These are phyloP conservation scores for Geotrichum histeridarum DNA, from an alignment of 1,139 yeast genomes.

Conservation along the genomic window DNA sequence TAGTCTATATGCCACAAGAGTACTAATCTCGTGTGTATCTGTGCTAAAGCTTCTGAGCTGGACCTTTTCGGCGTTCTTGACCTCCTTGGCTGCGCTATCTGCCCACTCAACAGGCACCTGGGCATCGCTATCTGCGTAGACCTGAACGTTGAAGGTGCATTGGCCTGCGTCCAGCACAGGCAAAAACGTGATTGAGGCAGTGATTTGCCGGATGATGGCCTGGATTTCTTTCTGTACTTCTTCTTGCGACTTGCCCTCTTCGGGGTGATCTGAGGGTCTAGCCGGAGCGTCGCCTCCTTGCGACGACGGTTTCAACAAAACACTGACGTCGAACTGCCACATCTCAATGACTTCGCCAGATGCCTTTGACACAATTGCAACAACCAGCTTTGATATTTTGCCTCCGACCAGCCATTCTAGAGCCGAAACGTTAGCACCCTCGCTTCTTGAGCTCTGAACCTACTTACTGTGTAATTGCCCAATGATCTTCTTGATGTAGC, in stretches of 20 bases:
- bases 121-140: conserved; percentile 70
- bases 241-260: conserved; percentile 40
- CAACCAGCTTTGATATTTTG: conserved; percentile 60
- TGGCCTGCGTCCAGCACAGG: conserved; percentile 61
- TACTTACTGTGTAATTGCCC: conserved; percentile 57
- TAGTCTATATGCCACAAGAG: conserved; percentile 65
- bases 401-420: conserved; percentile 69
- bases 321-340: conserved; percentile 76
- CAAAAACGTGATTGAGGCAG: conserved; percentile 79
- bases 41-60: conserved; percentile 68
- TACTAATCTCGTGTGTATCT: conserved; percentile 63
- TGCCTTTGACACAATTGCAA: conserved; percentile 65
- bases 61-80: conserved; percentile 60
- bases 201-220: conserved; percentile 80
- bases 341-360: conserved; percentile 68
- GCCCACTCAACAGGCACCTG: conserved; percentile 82
- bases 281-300: conserved; percentile 11
- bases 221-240: conserved; percentile 72
- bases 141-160: conserved; percentile 81
- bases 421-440: neutral
- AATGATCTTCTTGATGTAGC: conserved; percentile 64
- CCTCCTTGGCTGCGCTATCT: conserved; percentile 62
- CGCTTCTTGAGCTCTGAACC: neutral
- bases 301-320: conserved; percentile 29
- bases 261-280: conserved; percentile 19